A percentile compares a stretch with the other conserved stretches of the same genome.
Evolutionary conservation across 345 rosid genomes (phyloP).

Genomic region (Lumnitzera racemosa): DNA sequence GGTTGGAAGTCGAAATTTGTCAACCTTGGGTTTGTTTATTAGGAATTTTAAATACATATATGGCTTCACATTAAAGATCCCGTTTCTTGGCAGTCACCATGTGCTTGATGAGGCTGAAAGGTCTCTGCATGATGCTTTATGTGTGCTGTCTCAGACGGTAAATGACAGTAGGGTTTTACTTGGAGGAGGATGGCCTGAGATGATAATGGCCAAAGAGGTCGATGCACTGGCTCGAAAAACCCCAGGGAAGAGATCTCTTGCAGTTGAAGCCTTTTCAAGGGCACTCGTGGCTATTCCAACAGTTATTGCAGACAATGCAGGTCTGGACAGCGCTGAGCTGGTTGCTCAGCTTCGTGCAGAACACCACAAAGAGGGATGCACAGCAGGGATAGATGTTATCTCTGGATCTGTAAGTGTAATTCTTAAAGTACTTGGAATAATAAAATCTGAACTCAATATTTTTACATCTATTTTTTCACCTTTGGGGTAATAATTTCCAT

Average conservation of each 20-base stretch:
- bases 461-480: neutral
- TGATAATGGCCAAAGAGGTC: constrained; percentile 97
- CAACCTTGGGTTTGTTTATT: neutral
- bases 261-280: constrained; percentile 87
- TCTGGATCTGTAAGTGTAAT: constrained; percentile 73
- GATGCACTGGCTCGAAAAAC: constrained; percentile 91
- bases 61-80: neutral
- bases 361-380: constrained; percentile 75
- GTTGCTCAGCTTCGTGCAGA: constrained; percentile 96
- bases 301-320: constrained; percentile 92
- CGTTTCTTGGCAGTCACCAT: constrained; percentile 55
- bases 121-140: constrained; percentile 92
- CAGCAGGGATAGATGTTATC: constrained; percentile 83
- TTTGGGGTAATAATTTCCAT: neutral
- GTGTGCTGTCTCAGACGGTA: constrained; percentile 93
- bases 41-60: neutral
- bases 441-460: neutral
- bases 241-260: constrained; percentile 95
- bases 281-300: constrained; percentile 86
- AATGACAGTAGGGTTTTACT: constrained; percentile 84
- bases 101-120: constrained; percentile 98
- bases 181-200: constrained; percentile 99
- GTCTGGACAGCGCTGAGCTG: constrained; percentile 95
- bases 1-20: too few relatives aligned
- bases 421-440: neutral